Evolutionary conservation across 164 flowering plant genomes (phyloP).

Genomic region (Santalum album): DNA sequence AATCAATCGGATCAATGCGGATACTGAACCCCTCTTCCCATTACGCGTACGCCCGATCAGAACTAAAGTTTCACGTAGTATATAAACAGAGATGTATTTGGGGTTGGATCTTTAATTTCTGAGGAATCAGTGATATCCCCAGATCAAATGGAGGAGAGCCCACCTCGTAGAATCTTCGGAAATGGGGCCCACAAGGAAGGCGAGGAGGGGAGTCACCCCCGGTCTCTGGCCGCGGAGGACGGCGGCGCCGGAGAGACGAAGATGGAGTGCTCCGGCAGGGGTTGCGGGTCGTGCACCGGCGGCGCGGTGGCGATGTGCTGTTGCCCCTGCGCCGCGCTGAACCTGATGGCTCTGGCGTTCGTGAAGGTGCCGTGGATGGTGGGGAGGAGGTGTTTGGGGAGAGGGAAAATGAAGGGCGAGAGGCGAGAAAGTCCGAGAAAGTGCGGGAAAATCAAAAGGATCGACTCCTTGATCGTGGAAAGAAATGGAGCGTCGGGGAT

Average conservation of each 20-base stretch:
- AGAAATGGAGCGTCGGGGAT: slow-evolving; percentile 15
- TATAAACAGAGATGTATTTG: no score
- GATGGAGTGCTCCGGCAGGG: slow-evolving; percentile 34
- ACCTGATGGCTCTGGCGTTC: slow-evolving; percentile 46
- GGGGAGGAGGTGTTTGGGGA: slow-evolving; percentile 42
- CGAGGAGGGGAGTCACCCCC: background rate
- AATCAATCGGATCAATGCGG: no score
- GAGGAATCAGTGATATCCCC: background rate
- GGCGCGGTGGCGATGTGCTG: slow-evolving; percentile 70
- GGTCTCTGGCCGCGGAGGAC: slow-evolving; percentile 6
- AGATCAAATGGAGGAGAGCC: slow-evolving; percentile 18
- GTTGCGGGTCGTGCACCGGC: slow-evolving; percentile 55
- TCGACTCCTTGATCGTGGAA: slow-evolving; percentile 8
- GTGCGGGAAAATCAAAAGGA: slow-evolving; percentile 8
- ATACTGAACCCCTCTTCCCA: no score
- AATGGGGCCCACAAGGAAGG: no score
- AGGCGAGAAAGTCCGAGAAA: slow-evolving; percentile 14
- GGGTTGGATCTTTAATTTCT: no score
- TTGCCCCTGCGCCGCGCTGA: slow-evolving; percentile 72
- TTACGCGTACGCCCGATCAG: no score
- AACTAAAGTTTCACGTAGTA: no score
- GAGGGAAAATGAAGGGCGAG: slow-evolving; percentile 23
- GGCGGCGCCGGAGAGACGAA: slow-evolving; percentile 12
- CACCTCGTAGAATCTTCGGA: slow-evolving; percentile 12
- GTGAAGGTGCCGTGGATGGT: slow-evolving; percentile 59